phyloP scores from a whole-genome alignment of 257 asterid genomes.

The Solanum ahanhuiri region DNA sequence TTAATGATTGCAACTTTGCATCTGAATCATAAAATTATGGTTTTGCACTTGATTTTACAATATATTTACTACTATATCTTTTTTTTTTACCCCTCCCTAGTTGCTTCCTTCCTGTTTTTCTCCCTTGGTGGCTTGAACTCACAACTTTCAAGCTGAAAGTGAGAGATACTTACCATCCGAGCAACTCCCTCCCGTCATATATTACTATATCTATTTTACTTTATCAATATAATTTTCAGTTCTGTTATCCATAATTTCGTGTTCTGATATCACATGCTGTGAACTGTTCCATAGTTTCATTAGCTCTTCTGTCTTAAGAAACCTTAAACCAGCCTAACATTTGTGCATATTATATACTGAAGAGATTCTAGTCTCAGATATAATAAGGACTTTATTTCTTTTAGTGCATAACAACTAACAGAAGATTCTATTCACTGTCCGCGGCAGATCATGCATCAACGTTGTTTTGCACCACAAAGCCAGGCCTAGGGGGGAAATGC shows the following conservation, averaged over 20 bases:
- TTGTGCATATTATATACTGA: not conserved
- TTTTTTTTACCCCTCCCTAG: not conserved
- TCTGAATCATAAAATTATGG: not conserved
- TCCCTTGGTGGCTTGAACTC: not conserved
- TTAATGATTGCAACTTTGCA: not conserved
- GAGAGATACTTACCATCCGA: not conserved
- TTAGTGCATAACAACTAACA: not conserved
- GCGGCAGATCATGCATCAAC: slow-evolving; percentile 59
- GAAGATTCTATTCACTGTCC: not conserved
- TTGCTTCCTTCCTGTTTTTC: not conserved
- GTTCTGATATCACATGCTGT: not conserved
- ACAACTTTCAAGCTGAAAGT: not conserved
- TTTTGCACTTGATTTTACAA: not conserved
- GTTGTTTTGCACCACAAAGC: slow-evolving; percentile 83
- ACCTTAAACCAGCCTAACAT: not conserved
- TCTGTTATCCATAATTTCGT: not conserved
- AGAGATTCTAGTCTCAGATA: not conserved
- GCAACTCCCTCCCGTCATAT: not conserved
- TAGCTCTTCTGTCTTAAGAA: not conserved
- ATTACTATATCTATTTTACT: not conserved
- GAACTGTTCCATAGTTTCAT: not conserved
- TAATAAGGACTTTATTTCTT: not conserved
- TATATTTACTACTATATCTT: too few species aligned
- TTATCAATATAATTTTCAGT: not conserved
- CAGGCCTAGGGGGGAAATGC: slow-evolving; percentile 29